Percentiles rank a stretch among this genome's conserved stretches.
These are phyloP conservation scores for Ceriops decandra DNA, from an alignment of 345 rosid species.

Conservation along the genomic window DNA sequence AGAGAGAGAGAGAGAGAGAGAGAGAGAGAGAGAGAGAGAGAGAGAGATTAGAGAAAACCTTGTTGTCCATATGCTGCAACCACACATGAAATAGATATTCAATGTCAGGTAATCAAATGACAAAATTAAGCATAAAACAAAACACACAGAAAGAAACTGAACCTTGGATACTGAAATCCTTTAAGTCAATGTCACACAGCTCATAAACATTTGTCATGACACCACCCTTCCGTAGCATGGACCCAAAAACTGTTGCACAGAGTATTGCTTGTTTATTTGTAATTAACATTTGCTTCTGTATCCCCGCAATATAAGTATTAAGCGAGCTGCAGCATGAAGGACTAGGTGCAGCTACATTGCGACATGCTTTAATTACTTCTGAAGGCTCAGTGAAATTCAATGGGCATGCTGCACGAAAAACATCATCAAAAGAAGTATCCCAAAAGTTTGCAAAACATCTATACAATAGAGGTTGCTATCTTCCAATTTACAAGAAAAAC, in stretches of 20 bases:
- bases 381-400: slow-evolving; percentile 74
- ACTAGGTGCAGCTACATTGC: slow-evolving; percentile 79
- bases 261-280: slow-evolving; percentile 94
- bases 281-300: slow-evolving; percentile 91
- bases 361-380: slow-evolving; percentile 79
- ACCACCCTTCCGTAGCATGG: slow-evolving; percentile 76
- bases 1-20: no score
- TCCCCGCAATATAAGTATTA: slow-evolving; percentile 66
- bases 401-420: slow-evolving; percentile 71
- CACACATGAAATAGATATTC: slow-evolving; percentile 20
- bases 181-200: slow-evolving; percentile 93
- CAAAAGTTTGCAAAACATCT: background rate
- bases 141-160: slow-evolving; percentile 1
- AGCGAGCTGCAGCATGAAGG: slow-evolving; percentile 94
- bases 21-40: background rate
- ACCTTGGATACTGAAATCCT: slow-evolving; percentile 97
- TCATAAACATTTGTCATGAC: slow-evolving; percentile 85
- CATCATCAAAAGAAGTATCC: background rate
- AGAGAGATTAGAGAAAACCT: slow-evolving; percentile 43
- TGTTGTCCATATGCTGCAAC: slow-evolving; percentile 74
- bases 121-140: background rate
- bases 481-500: background rate
- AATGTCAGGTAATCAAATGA: slow-evolving; percentile 17
- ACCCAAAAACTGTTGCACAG: slow-evolving; percentile 81
- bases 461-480: background rate